Evolutionary conservation across 768 basidiomycete species (phyloP).

Genomic region (Psilocybe subaeruginosa): DNA sequence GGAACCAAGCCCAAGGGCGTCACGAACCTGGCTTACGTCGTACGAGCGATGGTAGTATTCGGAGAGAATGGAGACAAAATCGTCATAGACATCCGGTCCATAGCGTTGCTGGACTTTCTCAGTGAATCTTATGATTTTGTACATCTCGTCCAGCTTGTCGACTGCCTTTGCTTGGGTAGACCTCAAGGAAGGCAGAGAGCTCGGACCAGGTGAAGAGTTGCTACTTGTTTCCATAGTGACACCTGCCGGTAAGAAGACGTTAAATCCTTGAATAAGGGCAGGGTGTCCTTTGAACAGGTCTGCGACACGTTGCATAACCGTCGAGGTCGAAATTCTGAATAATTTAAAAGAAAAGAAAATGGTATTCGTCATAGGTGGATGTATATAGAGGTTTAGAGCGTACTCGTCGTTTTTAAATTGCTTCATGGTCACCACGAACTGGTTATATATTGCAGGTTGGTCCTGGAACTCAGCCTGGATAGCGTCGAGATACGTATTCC

Average conservation of each 20-base stretch:
- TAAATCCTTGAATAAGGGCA: constrained; percentile 77
- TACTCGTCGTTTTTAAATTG: constrained; percentile 77
- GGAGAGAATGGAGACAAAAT: constrained; percentile 8
- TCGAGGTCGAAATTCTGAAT: background rate
- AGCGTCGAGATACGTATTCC: constrained; percentile 68
- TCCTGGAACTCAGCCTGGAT: constrained; percentile 71
- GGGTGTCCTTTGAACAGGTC: constrained; percentile 74
- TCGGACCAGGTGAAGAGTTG: background rate
- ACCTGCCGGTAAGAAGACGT: constrained; percentile 78
- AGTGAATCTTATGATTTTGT: background rate
- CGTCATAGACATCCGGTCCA: constrained; percentile 11
- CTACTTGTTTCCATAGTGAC: constrained; percentile 36
- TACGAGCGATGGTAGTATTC: background rate
- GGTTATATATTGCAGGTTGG: constrained; percentile 71
- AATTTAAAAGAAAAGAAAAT: too few species aligned
- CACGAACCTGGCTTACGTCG: background rate
- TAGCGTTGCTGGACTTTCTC: constrained; percentile 5
- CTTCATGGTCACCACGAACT: constrained; percentile 77
- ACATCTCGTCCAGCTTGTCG: background rate
- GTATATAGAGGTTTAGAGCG: constrained; percentile 28
- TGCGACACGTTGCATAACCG: constrained; percentile 66
- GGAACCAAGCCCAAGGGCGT: too few species aligned
- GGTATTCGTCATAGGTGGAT: background rate
- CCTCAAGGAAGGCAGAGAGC: background rate
- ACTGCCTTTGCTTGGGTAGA: background rate